phyloP scores from a whole-genome alignment of 805 yeast species.

The Myxozyma mucilagina region DNA sequence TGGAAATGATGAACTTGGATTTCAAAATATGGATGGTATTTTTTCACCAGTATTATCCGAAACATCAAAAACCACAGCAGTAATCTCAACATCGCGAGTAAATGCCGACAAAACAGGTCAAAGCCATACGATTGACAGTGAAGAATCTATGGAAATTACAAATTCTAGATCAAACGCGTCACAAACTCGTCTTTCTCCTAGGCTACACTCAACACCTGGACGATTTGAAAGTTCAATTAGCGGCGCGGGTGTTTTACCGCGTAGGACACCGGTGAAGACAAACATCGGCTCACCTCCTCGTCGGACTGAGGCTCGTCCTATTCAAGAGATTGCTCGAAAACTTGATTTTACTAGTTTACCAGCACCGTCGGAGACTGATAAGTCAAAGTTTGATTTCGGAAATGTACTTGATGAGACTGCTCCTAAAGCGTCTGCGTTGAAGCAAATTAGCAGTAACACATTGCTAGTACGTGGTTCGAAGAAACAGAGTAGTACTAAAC shows the following conservation, averaged over 20 bases:
- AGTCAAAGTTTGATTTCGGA: not conserved
- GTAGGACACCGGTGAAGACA: constrained; percentile 31
- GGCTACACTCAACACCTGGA: not conserved
- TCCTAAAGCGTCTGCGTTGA: not conserved
- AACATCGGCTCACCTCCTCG: constrained; percentile 31
- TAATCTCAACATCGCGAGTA: not conserved
- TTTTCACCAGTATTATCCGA: constrained; percentile 26
- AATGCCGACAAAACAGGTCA: not conserved
- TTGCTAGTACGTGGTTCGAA: constrained; percentile 1
- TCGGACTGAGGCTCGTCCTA: constrained; percentile 13
- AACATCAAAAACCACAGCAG: not conserved
- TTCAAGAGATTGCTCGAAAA: constrained; percentile 13
- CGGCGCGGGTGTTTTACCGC: constrained; percentile 15
- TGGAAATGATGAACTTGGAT: constrained; percentile 32
- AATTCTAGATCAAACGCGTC: not conserved
- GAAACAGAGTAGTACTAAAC: not conserved
- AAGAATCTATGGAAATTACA: constrained; percentile 26
- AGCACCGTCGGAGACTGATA: not conserved
- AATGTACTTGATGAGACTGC: not conserved
- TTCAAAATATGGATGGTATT: constrained; percentile 34
- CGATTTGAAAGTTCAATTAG: not conserved
- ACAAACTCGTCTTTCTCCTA: not conserved
- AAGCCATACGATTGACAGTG: constrained; percentile 22
- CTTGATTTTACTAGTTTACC: constrained; percentile 14
- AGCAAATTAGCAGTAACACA: not conserved